A percentile compares a stretch with the other conserved stretches of the same genome.
phyloP scores from a whole-genome alignment of 1,284 basidiomycete species.

The Trametes hirsuta region DNA sequence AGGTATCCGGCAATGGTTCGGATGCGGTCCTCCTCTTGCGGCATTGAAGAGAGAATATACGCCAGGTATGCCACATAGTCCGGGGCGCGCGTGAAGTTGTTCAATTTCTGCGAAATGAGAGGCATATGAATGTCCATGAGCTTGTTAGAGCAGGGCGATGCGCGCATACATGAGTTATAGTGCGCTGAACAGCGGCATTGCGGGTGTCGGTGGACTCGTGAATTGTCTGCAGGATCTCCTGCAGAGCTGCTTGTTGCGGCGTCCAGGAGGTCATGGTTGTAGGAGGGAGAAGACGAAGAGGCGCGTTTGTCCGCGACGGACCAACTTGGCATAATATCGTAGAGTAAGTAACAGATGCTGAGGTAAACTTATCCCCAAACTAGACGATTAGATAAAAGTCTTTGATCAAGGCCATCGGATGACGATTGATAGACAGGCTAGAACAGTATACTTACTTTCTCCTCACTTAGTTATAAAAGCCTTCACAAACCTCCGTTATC shows the following conservation, averaged over 20 bases:
- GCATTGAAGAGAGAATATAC: conserved; percentile 85
- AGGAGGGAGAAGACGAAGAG: conserved; percentile 29
- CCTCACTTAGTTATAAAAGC: no score
- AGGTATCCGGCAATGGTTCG: conserved; percentile 95
- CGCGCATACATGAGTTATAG: conserved; percentile 72
- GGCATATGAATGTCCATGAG: conserved; percentile 19
- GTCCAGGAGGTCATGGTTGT: conserved; percentile 66
- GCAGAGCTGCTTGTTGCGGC: conserved; percentile 76
- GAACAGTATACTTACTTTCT: no score
- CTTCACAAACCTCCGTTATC: no score
- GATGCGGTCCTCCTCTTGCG: conserved; percentile 87
- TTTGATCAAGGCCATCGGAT: neutral
- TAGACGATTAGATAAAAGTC: neutral
- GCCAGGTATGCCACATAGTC: conserved; percentile 98
- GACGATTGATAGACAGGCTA: no score
- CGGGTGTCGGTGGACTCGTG: conserved; percentile 80
- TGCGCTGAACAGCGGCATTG: conserved; percentile 66
- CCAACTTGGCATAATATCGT: conserved; percentile 18
- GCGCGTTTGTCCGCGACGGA: conserved; percentile 30
- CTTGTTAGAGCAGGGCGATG: conserved; percentile 12
- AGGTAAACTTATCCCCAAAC: neutral
- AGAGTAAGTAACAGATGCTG: conserved; percentile 1
- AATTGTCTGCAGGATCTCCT: conserved; percentile 86
- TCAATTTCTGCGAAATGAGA: conserved; percentile 71
- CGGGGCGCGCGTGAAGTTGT: conserved; percentile 84